Evolutionary conservation across 345 rosid genomes (phyloP).

Genomic region (Tarenaya hassleriana): DNA sequence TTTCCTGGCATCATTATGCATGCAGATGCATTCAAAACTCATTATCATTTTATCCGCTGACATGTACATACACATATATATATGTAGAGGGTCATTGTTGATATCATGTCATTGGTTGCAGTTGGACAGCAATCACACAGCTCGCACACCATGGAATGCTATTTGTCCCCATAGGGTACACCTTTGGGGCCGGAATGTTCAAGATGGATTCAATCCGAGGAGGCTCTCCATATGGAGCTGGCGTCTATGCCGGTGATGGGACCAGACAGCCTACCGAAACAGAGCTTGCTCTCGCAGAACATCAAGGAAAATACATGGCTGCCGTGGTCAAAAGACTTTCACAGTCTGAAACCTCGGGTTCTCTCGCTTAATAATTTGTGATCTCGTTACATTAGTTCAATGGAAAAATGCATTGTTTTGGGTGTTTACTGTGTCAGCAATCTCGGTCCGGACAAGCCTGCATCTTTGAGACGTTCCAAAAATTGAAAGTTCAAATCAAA

Average conservation of each 20-base stretch:
- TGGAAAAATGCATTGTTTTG: too few relatives aligned
- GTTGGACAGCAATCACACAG: constrained; percentile 77
- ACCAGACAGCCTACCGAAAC: constrained; percentile 60
- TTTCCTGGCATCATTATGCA: too few relatives aligned
- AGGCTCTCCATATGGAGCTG: constrained; percentile 71
- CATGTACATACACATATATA: too few relatives aligned
- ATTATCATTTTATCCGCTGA: neutral
- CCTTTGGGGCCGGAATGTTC: constrained; percentile 81
- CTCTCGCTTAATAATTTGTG: neutral
- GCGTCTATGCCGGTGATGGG: constrained; percentile 72
- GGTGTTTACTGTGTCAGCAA: too few relatives aligned
- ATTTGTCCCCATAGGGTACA: constrained; percentile 78
- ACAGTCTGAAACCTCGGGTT: constrained; percentile 21
- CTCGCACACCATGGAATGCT: constrained; percentile 81
- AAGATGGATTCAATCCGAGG: constrained; percentile 67
- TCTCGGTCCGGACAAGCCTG: too few relatives aligned
- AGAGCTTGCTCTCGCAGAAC: constrained; percentile 67
- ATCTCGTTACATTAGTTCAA: constrained; percentile 15
- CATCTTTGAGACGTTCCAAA: too few relatives aligned
- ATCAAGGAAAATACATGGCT: constrained; percentile 79
- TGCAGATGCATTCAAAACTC: too few relatives aligned
- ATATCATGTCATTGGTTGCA: constrained; percentile 21
- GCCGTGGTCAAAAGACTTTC: constrained; percentile 52
- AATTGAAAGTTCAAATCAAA: too few relatives aligned
- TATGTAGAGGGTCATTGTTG: too few relatives aligned